Evolutionary conservation across 768 basidiomycete genomes (phyloP).

Genomic region (Xerocomellus amylosporus): DNA sequence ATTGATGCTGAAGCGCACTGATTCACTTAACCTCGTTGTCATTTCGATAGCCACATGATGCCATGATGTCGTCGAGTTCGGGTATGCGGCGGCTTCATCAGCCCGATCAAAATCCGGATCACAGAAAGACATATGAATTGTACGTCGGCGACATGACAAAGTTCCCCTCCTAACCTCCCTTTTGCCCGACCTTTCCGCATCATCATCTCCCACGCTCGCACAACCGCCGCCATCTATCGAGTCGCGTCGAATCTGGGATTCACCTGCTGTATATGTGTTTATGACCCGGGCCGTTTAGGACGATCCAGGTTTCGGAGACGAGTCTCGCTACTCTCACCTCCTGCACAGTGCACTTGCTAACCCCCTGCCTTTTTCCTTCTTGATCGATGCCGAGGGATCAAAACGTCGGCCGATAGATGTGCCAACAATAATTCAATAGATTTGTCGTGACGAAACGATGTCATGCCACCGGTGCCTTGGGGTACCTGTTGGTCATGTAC

Average conservation of each 20-base stretch:
- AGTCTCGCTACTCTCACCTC: not conserved
- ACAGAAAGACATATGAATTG: too few species aligned
- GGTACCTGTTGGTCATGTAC: not conserved
- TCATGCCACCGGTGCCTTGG: not conserved
- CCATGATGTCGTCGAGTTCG: too few species aligned
- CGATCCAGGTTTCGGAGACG: not conserved
- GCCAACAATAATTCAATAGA: not conserved
- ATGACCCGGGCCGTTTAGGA: not conserved
- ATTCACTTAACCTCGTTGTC: too few species aligned
- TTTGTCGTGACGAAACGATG: not conserved
- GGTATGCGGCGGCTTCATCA: too few species aligned
- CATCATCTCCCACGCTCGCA: constrained; percentile 10
- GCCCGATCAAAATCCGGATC: too few species aligned
- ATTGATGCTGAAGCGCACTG: too few species aligned
- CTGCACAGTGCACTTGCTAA: too few species aligned
- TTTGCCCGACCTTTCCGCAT: not conserved
- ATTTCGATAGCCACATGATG: too few species aligned
- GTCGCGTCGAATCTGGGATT: not conserved
- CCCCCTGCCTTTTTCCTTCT: not conserved
- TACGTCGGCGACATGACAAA: not conserved
- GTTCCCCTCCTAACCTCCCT: not conserved
- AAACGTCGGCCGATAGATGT: not conserved
- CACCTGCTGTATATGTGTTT: not conserved
- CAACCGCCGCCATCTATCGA: constrained; percentile 9
- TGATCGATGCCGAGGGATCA: not conserved